Percentiles rank a stretch among this genome's conserved stretches.
Conservation (phyloP, 73 alveolate species). For the Paramecium caudatum region DNA sequence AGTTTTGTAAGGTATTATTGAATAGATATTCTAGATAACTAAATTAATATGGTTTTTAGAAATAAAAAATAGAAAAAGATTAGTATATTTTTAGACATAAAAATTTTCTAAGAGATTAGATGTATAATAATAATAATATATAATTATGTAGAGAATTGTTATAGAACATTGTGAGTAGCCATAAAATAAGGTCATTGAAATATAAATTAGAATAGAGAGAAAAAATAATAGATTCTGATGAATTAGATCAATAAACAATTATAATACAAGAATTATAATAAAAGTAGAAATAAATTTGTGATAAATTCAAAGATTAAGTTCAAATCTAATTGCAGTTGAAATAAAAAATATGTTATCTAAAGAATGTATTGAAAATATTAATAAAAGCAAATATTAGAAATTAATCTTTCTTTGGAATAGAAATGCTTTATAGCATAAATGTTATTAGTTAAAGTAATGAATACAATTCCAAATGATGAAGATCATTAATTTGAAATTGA, state of each 20-base stretch:
- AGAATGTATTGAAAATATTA: neutral
- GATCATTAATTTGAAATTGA: neutral
- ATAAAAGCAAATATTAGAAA: neutral
- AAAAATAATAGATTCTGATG: neutral
- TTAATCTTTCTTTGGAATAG: neutral
- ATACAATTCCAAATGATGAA: constrained; percentile 31
- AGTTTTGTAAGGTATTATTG: neutral
- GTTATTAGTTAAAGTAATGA: neutral
- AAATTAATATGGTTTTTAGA: constrained; percentile 15
- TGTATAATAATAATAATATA: neutral
- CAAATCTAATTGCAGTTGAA: neutral
- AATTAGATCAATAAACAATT: neutral
- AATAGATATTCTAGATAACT: neutral
- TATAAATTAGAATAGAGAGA: neutral
- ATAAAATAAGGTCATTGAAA: neutral
- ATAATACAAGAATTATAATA: neutral
- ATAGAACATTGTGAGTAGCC: neutral
- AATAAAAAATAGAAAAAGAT: constrained; percentile 4
- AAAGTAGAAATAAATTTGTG: neutral
- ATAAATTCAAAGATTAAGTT: neutral
- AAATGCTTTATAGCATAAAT: neutral
- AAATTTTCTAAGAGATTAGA: constrained; percentile 1
- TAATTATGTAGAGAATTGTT: neutral
- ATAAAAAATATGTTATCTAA: neutral
- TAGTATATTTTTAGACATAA: neutral